Percentiles rank a stretch among this genome's conserved stretches.
phyloP scores from a whole-genome alignment of 345 rosid species.

The Gossypioides kirkii region DNA sequence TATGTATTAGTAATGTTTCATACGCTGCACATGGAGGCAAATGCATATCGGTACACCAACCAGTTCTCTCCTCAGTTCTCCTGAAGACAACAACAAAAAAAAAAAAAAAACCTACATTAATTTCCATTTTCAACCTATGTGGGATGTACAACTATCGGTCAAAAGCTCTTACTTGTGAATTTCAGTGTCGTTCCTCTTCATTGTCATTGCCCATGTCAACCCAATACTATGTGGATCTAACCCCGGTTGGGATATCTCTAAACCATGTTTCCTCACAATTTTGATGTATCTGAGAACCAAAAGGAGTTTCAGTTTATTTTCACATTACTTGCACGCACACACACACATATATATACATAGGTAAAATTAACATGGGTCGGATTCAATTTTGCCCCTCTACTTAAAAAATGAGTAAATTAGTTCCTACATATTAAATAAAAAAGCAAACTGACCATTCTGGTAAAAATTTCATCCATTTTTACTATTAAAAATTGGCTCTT shows the following conservation, averaged over 20 bases:
- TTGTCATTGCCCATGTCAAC: constrained; percentile 94
- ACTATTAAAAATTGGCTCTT: too few species aligned
- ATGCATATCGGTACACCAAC: constrained; percentile 72
- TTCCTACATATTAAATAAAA: too few species aligned
- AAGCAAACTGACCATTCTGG: too few species aligned
- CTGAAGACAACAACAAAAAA: too few species aligned
- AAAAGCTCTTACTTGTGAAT: constrained; percentile 69
- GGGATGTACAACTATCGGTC: background rate
- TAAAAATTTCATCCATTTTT: too few species aligned
- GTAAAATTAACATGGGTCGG: too few species aligned
- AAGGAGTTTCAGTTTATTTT: background rate
- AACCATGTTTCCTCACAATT: constrained; percentile 67
- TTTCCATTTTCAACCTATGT: background rate
- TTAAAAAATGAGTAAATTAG: too few species aligned
- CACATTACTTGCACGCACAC: background rate
- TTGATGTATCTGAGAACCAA: constrained; percentile 55
- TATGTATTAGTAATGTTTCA: constrained; percentile 10
- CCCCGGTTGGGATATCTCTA: constrained; percentile 97
- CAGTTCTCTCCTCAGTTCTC: constrained; percentile 68
- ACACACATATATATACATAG: too few species aligned
- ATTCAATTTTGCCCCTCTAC: too few species aligned
- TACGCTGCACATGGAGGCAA: constrained; percentile 99
- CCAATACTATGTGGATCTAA: constrained; percentile 69
- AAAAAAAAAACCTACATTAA: background rate
- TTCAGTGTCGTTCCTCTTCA: constrained; percentile 64